Percentiles rank a stretch among this genome's conserved stretches.
These are phyloP conservation scores for Karstenula rhodostoma DNA, from an alignment of 2,329 filamentous ascomycete species.

Conservation along the genomic window DNA sequence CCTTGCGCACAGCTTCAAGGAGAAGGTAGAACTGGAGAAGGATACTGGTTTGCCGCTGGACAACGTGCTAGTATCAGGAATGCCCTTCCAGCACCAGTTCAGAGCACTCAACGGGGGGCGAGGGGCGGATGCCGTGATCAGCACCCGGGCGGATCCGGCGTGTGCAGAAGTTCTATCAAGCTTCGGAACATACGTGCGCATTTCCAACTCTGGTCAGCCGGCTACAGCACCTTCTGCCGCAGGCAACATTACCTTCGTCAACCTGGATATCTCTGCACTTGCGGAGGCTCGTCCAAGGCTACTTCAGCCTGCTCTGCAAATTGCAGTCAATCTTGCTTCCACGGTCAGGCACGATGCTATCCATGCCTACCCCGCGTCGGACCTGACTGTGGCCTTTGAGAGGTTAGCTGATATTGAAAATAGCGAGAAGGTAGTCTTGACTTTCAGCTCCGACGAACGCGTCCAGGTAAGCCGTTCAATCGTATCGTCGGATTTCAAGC, in stretches of 20 bases:
- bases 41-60: background rate
- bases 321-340: background rate
- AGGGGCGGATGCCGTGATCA: background rate
- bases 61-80: background rate
- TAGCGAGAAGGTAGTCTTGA: background rate
- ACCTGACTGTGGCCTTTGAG: background rate
- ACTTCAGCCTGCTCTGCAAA: background rate
- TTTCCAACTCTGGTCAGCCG: background rate
- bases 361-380: background rate
- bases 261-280: background rate
- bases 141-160: background rate
- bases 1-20: constrained; percentile 7
- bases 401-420: background rate
- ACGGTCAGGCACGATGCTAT: background rate
- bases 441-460: background rate
- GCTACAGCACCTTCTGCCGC: background rate
- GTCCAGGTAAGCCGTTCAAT: background rate
- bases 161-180: background rate
- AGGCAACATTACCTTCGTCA: background rate
- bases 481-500: too few relatives aligned
- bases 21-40: background rate
- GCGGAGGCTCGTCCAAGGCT: background rate
- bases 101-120: background rate
- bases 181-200: background rate
- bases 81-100: background rate